Conservation (phyloP, 768 basidiomycete genomes). For the Scleroderma bovista region DNA sequence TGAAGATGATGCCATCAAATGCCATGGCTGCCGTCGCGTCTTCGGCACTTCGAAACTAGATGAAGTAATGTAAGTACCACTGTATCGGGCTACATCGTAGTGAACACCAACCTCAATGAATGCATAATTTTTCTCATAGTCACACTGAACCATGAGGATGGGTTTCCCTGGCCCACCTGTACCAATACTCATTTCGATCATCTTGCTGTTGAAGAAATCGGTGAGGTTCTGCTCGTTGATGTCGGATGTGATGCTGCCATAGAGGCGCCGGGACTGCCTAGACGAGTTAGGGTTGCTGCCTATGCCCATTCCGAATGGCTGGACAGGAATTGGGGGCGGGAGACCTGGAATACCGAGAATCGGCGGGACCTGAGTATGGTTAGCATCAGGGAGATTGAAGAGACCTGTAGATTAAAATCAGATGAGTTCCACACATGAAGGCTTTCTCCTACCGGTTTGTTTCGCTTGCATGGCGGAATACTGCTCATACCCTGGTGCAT, state of each 20-base stretch:
- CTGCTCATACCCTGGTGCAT: slow-evolving; percentile 92
- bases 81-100: neutral
- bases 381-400: slow-evolving; percentile 94
- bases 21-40: slow-evolving; percentile 97
- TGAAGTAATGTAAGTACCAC: slow-evolving; percentile 8
- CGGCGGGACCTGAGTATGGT: slow-evolving; percentile 80
- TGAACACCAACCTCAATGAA: slow-evolving; percentile 79
- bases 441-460: slow-evolving; percentile 67
- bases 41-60: slow-evolving; percentile 94
- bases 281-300: slow-evolving; percentile 85
- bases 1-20: slow-evolving; percentile 95
- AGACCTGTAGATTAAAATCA: slow-evolving; percentile 50
- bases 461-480: slow-evolving; percentile 97
- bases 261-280: slow-evolving; percentile 89
- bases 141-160: slow-evolving; percentile 90
- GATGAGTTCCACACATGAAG: neutral
- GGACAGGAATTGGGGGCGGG: slow-evolving; percentile 78
- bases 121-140: slow-evolving; percentile 98
- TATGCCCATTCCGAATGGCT: slow-evolving; percentile 82
- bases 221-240: slow-evolving; percentile 90
- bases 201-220: slow-evolving; percentile 94
- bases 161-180: slow-evolving; percentile 84
- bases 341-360: slow-evolving; percentile 78
- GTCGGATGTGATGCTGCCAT: slow-evolving; percentile 93
- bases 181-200: slow-evolving; percentile 87